These are phyloP conservation scores for Ophiostoma himal-ulmi DNA, from an alignment of 2,329 filamentous ascomycete genomes.

Conservation along the genomic window DNA sequence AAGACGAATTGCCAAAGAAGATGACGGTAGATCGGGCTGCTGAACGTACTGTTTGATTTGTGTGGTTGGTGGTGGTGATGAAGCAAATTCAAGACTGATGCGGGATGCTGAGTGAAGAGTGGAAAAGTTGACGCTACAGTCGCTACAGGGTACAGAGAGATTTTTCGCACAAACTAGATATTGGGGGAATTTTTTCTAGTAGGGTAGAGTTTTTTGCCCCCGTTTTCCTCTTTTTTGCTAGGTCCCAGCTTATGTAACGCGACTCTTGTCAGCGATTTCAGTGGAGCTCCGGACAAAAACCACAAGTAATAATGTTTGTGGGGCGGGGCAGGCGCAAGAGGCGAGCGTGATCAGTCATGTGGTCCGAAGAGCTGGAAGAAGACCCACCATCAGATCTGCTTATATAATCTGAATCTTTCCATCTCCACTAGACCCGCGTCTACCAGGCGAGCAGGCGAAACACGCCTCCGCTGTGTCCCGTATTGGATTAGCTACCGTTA, in stretches of 20 bases:
- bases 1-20: background rate
- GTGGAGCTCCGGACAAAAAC: background rate
- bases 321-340: background rate
- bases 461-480: background rate
- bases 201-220: background rate
- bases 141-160: background rate
- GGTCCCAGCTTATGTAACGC: conserved; percentile 15
- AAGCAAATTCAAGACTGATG: background rate
- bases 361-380: background rate
- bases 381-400: background rate
- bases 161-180: conserved; percentile 20
- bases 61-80: conserved; percentile 8
- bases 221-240: background rate
- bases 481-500: background rate
- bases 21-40: background rate
- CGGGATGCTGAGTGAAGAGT: conserved; percentile 4
- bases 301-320: conserved; percentile 20
- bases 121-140: conserved; percentile 21
- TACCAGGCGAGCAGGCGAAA: conserved; percentile 2
- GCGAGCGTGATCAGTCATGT: background rate
- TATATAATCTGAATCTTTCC: background rate
- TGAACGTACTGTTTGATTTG: conserved; percentile 31
- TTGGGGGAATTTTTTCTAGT: conserved; percentile 14
- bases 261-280: background rate
- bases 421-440: background rate